Conservation (phyloP, 2,329 filamentous ascomycete species). For the Paramyrothecium sp. region DNA sequence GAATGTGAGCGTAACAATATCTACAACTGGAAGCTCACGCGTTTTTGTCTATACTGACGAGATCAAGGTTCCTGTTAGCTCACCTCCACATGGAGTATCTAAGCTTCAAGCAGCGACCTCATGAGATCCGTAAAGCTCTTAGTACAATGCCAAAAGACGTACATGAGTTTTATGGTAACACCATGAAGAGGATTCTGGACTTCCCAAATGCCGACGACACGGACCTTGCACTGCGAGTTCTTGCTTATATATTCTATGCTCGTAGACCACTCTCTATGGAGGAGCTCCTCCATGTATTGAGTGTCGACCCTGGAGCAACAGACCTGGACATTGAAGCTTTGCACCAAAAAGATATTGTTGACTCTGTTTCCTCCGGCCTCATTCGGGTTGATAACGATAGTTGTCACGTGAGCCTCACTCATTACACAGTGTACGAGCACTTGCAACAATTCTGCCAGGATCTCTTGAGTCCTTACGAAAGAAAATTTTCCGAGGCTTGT, state of each 20-base stretch:
- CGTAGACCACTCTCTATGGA: slow-evolving; percentile 7
- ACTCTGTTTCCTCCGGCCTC: slow-evolving; percentile 7
- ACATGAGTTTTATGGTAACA: slow-evolving; percentile 8
- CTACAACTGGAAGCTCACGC: too few relatives aligned
- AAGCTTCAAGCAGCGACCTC: slow-evolving; percentile 6
- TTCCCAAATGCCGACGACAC: slow-evolving; percentile 3
- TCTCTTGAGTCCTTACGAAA: slow-evolving; percentile 3
- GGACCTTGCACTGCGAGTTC: slow-evolving; percentile 2
- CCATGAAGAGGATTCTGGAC: slow-evolving; percentile 8
- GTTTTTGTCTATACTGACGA: too few relatives aligned
- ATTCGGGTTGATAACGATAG: slow-evolving; percentile 8
- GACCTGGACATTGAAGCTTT: slow-evolving; percentile 7
- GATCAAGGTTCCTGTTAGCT: slow-evolving; percentile 8
- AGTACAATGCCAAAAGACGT: slow-evolving; percentile 5
- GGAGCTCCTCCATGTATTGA: slow-evolving; percentile 11
- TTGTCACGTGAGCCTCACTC: slow-evolving; percentile 3
- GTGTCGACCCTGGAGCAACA: slow-evolving; percentile 5
- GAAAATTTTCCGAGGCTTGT: slow-evolving; percentile 4
- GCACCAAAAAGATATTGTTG: slow-evolving; percentile 2
- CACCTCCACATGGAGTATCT: slow-evolving; percentile 8
- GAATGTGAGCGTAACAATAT: slow-evolving; percentile 8
- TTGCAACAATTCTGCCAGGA: slow-evolving; percentile 3
- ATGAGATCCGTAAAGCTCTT: slow-evolving; percentile 6
- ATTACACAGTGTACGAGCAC: slow-evolving; percentile 10
- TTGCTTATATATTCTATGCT: slow-evolving; percentile 8